A percentile compares a stretch with the other conserved stretches of the same genome.
Evolutionary conservation across 192 early-diverging fungal genomes (phyloP).

Genomic region (Lunasporangiospora selenospora): DNA sequence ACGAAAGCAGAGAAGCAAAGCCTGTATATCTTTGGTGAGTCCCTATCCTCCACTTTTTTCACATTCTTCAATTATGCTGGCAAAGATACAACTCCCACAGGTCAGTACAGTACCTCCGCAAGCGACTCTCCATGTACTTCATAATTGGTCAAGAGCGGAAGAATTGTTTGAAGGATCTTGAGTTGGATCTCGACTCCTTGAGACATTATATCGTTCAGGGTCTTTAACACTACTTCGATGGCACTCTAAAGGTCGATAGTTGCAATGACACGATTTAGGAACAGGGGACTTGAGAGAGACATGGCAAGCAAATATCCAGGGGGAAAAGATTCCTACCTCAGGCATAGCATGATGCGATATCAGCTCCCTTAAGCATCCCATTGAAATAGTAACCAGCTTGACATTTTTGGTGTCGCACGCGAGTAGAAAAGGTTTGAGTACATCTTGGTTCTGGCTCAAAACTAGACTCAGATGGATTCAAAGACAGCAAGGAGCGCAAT

Average conservation of each 20-base stretch:
- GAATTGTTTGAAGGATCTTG: slow-evolving; percentile 90
- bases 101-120: slow-evolving; percentile 77
- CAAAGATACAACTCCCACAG: not conserved
- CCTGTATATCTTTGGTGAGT: slow-evolving; percentile 44
- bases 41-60: not conserved
- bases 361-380: slow-evolving; percentile 83
- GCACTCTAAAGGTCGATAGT: slow-evolving; percentile 55
- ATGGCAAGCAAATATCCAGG: slow-evolving; percentile 50
- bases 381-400: slow-evolving; percentile 80
- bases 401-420: slow-evolving; percentile 86
- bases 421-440: slow-evolving; percentile 83
- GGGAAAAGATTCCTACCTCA: too few relatives aligned
- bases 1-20: slow-evolving; percentile 81
- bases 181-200: slow-evolving; percentile 88
- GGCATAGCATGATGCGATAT: slow-evolving; percentile 80
- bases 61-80: not conserved
- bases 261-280: too few relatives aligned
- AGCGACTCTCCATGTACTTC: slow-evolving; percentile 81
- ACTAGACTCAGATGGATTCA: too few relatives aligned
- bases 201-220: slow-evolving; percentile 71
- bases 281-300: slow-evolving; percentile 42
- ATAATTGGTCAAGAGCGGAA: slow-evolving; percentile 90
- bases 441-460: slow-evolving; percentile 78
- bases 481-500: too few relatives aligned
- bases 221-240: slow-evolving; percentile 67